Evolutionary conservation across 768 basidiomycete genomes (phyloP), one percentile per base, ranked within the genome.

Genomic region (Boletellus ananiceps): DNA sequence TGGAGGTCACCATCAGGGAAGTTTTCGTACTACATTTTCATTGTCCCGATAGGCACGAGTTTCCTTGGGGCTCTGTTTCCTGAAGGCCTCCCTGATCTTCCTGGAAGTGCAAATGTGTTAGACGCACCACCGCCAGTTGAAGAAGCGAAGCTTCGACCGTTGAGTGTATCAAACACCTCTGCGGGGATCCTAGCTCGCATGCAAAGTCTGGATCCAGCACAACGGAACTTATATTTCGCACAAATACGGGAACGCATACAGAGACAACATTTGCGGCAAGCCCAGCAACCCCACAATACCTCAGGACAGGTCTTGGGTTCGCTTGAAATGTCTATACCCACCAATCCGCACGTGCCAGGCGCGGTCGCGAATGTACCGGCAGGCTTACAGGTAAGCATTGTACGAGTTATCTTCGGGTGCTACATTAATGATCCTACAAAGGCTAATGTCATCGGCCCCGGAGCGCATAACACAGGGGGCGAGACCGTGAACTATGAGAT

Each of bases 11-110:
- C 75, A 2, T 66, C 63, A 12, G 79, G 77, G 0, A 58, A 52
- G 18, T 64, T 68, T n/a, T 71, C 73, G 25, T 71, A 70, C 21
- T 78, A 76, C 38, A 67, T 77, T 1, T 59, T 84, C 11, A 61
- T 84, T 18, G 79, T 84, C 51, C 63, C 76, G 2, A 47, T 70
- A 15, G 53, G 56, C 13, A 46, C 54, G 6, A 54, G 53, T 18
- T 63, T 82, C n/a, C 62, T 64, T 2, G 81, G 74, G 18, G 74
- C 74, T 0, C 70, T 78, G 51, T 85, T 83, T 63, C 73, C 75
- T 6, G 74, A 69, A 0, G 81, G 80, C 7, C 63, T 84, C 35
- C 80, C 83, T 0, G 65, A 69, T 37, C 55, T 67, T 25, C 66
- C 66, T n/a, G 62, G 63, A 18, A 47, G 21, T 9, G 57, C 57